Evolutionary conservation across 805 yeast genomes (phyloP), one percentile per base, ranked within the genome.

Genomic region (Kodamaea restingae): DNA sequence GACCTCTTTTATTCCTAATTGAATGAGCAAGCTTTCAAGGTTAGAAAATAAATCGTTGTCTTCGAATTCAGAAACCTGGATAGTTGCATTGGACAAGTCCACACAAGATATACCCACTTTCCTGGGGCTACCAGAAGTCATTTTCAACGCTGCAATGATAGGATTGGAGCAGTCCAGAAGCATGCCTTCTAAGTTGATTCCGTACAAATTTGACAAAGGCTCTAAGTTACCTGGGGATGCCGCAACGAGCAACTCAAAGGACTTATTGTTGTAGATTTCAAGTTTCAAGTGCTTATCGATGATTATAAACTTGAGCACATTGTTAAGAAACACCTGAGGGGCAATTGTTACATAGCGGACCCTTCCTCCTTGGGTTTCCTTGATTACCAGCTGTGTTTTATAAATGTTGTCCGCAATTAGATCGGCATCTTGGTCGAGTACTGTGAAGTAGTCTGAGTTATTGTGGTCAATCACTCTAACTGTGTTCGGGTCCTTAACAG

Each of bases 141-240:
- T 58, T 42, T 65, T 68, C 26, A 69, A 48, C n/a, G 62, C 60
- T 2, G 72, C 73, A 29, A 67, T 60, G 30, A 65, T 54, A 2
- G 74, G 71, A 15, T 58, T 55, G 4, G 70, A 61, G 34, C 67
- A 64, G 46, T 67, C 72, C 25, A 51, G 54, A 44, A 88, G 67
- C 61, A 87, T 63, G 24, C 84, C 88, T 48, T 86, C 96, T 34
- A 67, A 49, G 38, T 65, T 65, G 15, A 66, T 52, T 5, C 62
- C 65, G 45, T 67, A 68, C 35, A 59, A 65, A 35, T 49, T 53
- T 6, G 65, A 51, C 33, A 67, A 49, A 7, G 47, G 80, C 42
- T 81, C 85, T 36, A 90, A 64, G 59, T 93, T 90, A 4, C 98
- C 98, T 0, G 98, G 97, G 1, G 95, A 82, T 0, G 96, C 96